Percentiles rank a stretch among this genome's conserved stretches.
Evolutionary conservation across 169 alveolate species (phyloP).

Genomic region (Plasmodium cynomolgi): DNA sequence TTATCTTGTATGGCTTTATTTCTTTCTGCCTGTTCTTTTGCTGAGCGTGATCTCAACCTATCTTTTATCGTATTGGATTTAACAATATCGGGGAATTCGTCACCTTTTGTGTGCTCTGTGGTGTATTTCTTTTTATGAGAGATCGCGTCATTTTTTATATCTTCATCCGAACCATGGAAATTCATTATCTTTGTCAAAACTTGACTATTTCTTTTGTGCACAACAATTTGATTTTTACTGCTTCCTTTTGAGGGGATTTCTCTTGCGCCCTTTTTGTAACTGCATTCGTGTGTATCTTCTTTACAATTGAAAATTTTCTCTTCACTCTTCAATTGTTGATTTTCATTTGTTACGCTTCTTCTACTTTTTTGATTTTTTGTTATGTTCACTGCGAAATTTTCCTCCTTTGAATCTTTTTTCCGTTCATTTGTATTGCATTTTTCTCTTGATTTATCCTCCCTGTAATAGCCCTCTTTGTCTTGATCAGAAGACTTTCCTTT

Average conservation of each 20-base stretch:
- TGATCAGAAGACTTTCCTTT: neutral
- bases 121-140: neutral
- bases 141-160: neutral
- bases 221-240: conserved; percentile 43
- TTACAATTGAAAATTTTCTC: neutral
- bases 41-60: conserved; percentile 14
- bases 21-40: conserved; percentile 11
- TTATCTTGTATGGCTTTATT: conserved; percentile 7
- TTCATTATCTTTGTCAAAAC: conserved; percentile 58
- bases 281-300: conserved; percentile 2
- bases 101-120: conserved; percentile 4
- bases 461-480: neutral
- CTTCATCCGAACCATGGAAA: conserved; percentile 5
- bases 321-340: neutral
- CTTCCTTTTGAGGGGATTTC: conserved; percentile 10
- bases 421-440: neutral
- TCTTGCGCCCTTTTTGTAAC: neutral
- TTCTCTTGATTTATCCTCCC: neutral
- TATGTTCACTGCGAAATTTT: neutral
- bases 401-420: neutral
- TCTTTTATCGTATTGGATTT: conserved; percentile 18
- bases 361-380: conserved; percentile 13
- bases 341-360: conserved; percentile 18
- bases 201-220: conserved; percentile 43
- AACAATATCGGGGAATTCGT: neutral